phyloP scores from a whole-genome alignment of 176 grass and related monocot genomes.

The Melocanna baccifera region DNA sequence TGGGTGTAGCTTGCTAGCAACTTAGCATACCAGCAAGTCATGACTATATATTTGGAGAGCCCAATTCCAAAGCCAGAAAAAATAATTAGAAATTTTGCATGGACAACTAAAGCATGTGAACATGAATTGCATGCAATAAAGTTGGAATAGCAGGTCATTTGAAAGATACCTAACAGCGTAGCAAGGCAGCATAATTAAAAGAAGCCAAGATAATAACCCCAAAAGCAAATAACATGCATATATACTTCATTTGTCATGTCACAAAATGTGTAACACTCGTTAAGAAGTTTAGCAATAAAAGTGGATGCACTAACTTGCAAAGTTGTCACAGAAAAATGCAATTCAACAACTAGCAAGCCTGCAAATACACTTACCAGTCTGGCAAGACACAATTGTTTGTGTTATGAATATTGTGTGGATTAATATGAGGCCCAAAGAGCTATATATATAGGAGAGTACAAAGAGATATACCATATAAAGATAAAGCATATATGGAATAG shows the following conservation, averaged over 20 bases:
- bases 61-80: background rate
- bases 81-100: background rate
- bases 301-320: background rate
- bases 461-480: too few species aligned
- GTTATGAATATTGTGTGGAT: too few species aligned
- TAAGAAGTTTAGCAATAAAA: background rate
- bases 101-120: background rate
- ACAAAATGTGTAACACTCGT: background rate
- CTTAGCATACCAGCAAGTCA: background rate
- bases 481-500: too few species aligned
- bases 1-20: background rate
- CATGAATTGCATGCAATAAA: background rate
- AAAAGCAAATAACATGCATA: background rate
- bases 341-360: background rate
- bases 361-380: background rate
- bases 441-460: too few species aligned
- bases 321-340: background rate
- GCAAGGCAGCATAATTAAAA: background rate
- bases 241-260: background rate
- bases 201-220: background rate
- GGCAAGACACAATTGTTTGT: background rate
- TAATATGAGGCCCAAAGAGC: too few species aligned
- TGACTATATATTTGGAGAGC: background rate
- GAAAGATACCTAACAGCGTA: constrained; percentile 10
- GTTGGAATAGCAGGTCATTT: background rate